Base-by-base conservation (phyloP, 2,329 filamentous ascomycete genomes). In the Diplodia intermedia region DNA sequence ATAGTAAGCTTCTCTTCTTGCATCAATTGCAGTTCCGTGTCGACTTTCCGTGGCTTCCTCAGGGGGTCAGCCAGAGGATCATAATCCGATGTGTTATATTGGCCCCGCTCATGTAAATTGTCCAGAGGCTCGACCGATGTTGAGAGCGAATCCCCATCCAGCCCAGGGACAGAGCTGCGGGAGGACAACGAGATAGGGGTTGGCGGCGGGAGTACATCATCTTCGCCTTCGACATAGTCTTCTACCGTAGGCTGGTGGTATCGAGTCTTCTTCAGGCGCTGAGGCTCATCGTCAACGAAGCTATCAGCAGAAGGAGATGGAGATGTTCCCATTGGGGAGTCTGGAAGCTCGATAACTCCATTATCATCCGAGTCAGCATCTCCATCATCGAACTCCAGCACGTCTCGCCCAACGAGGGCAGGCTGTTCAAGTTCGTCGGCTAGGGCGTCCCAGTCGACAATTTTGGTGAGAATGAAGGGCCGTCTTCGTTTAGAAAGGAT, bases 361-460 rank as follows among this genome's bases (percentile, higher is more conserved):
- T 52, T 15, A 4, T 63, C 29, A 5, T 26, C 29, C 14, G 60
- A 38, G 7, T 18, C 14, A 33, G 38, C 23, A 20, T 63, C 62
- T 9, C 15, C 36, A 15, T 47, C 50, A 31, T 52, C 36, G 9
- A 55, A 38, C 62, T 54, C 33, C 38, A 55, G 26, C 23, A 26
- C 15, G 3, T n/a, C 47, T 31, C 47, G 33, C 3, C 54, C 50
- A 23, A n/a, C 62, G 18, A 26, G 11, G 6, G 29, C 50, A 20
- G 50, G 49, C 8, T 55, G 18, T 8, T 47, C 23, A 15, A 66
- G 54, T 33, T 66, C 65, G n/a, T 57, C 40, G 40, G 50, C 53
- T 1, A 66, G 65, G 12, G 65, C 65, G 33, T 56, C 65, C 65
- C 65, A 66, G 38, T 66, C 53, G 36, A 66, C 65, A 15, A 66